Percentiles rank a stretch among this genome's conserved stretches.
phyloP scores from a whole-genome alignment of 352 stramenopile genomes.

The Pythium pectinolyticum region DNA sequence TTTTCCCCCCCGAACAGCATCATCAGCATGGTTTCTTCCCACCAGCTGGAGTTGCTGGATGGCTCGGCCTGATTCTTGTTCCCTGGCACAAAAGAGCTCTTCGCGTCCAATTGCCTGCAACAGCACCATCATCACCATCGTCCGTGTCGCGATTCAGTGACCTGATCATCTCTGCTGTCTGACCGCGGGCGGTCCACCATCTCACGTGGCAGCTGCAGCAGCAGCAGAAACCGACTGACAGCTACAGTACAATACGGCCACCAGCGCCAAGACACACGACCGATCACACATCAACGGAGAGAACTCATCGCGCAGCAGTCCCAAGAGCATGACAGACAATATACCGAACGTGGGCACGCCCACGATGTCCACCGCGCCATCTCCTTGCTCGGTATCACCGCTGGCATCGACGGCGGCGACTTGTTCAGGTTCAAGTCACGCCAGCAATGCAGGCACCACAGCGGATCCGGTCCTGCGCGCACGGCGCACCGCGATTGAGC shows the following conservation, averaged over 20 bases:
- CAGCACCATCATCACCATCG: neutral
- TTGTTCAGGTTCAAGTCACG: neutral
- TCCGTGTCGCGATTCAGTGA: neutral
- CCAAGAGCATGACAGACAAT: too few relatives aligned
- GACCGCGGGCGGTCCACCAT: too few relatives aligned
- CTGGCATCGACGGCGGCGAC: neutral
- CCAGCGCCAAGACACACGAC: too few relatives aligned
- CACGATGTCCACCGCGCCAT: too few relatives aligned
- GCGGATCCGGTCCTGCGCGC: conserved; percentile 23
- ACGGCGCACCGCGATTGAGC: conserved; percentile 24
- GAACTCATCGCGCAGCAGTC: too few relatives aligned
- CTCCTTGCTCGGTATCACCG: neutral
- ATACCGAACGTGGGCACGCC: too few relatives aligned
- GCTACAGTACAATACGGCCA: too few relatives aligned
- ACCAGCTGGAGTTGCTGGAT: neutral
- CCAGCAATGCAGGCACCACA: neutral
- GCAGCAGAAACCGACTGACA: too few relatives aligned
- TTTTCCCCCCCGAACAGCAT: too few relatives aligned
- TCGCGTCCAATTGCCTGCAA: neutral
- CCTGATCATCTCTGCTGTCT: too few relatives aligned
- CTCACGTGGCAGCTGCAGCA: too few relatives aligned
- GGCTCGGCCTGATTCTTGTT: conserved; percentile 4
- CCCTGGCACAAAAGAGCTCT: neutral
- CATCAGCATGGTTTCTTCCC: neutral
- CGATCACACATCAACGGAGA: too few relatives aligned